Evolutionary conservation across 345 rosid genomes (phyloP), one percentile per base, ranked within the genome.

Genomic region (Lepidium sativum): DNA sequence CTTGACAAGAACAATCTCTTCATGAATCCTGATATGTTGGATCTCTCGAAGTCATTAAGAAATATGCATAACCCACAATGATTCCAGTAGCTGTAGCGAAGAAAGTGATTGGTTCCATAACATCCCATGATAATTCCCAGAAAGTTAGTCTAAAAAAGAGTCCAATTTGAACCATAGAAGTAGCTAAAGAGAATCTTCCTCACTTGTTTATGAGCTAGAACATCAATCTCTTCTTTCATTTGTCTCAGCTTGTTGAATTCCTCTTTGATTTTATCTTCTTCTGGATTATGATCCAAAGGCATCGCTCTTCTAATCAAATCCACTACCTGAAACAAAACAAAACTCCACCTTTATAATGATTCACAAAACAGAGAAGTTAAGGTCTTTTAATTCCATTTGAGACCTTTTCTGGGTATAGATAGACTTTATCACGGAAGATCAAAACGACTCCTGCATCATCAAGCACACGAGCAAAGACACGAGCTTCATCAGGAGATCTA

Each of bases 111-210:
- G 98, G 98, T 75, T 92, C 98, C 98, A 92, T 92, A 16, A 92
- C 91, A 77, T 92, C 98, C 98, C 98, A 92, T 7, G 98, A 92
- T 57, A 92, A 87, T 63, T 94, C 99, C 99, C 99, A 94, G 70
- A 94, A 94, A 6, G 99, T 94, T 38, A 94, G 74, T 55, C 99
- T 76, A 59, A 94, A 84, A 79, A 94, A 90, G n/a, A 90, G 78
- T 5, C 81, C 75, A 4, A 89, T 79, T 45, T 86, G 97, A 13
- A 79, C 31, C 54, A 88, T 63, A 3, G 90, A 59, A 32, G 83
- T 41, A 14, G 83, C 97, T 1, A 94, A 78, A 90, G 9, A 90
- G 92, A 37, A 89, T 77, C 67, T 85, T 81, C 4, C 85, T 82
- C 48, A 94, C 99, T 73, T 94, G 96, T 80, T 69, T 86, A 67